Base-by-base conservation (phyloP, 2,329 filamentous ascomycete species). In the Colletotrichum zoysiae region DNA sequence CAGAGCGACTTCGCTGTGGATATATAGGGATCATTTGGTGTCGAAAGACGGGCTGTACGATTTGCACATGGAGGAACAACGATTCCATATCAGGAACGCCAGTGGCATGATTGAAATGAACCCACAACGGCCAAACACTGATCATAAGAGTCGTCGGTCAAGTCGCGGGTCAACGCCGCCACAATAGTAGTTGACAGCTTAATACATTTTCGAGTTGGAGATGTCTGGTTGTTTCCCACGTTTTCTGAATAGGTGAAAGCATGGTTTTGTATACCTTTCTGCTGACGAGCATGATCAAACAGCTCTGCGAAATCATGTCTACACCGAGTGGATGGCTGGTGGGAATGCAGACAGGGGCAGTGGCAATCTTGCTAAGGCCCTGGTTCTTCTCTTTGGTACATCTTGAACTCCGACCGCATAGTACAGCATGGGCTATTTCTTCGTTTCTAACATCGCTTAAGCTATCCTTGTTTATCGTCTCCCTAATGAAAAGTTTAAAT, bases 21-120 rank as follows among this genome's bases (percentile, higher is more conserved):
- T 74, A 16, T 74, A 74, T 30, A 38, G 73, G 23, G 55, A 74
- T 20, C 60, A 40, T 5, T 35, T 63, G 63, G 60, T 42, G 5
- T 71, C 69, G 2, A 40, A 58, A 9, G 67, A 63, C 5, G 70
- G 73, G 1, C 23, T 73, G 20, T 71, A 74, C 30, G 73, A 74
- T 35, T 38, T 74, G 59, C 65, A 73, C 38, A 74, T 74, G 73
- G 66, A 74, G 35, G 70, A 71, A 65, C 59, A 60, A 30, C 20
- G n/a, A 5, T 67, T 44, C 35, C 55, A 59, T 8, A 16, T 30
- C 5, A 65, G 55, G 3, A 46, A 30, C 46, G 58, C 59, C 38
- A 23, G 48, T 1, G 69, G 69, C 7, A 69, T 71, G 65, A 69
- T 71, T 23, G 69, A 71, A 59, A 71, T 71, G 69, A 53, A 40